phyloP scores from a whole-genome alignment of 495 filamentous ascomycete genomes.

The Aspergillus bertholletiae region DNA sequence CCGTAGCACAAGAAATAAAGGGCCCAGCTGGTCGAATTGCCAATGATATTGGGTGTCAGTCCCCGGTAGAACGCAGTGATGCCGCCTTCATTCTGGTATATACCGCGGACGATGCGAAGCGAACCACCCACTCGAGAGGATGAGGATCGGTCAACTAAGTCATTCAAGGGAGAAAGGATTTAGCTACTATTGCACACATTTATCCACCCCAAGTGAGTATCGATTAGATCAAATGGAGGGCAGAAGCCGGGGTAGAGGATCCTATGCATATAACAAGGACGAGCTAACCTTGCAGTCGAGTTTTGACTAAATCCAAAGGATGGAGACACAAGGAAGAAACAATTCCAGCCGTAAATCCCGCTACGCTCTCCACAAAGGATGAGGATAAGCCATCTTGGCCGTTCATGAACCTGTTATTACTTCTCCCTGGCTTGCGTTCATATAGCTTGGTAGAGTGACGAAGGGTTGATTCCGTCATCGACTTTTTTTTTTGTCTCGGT shows the following conservation, averaged over 20 bases:
- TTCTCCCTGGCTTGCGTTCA: neutral
- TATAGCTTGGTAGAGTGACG: neutral
- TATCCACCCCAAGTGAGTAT: neutral
- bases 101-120: conserved; percentile 49
- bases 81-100: conserved; percentile 55
- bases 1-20: conserved; percentile 81
- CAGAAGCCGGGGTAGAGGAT: neutral
- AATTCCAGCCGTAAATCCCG: conserved; percentile 84
- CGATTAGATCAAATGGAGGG: neutral
- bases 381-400: conserved; percentile 57
- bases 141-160: conserved; percentile 40
- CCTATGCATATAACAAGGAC: neutral
- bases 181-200: neutral
- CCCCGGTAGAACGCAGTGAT: conserved; percentile 79
- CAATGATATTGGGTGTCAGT: conserved; percentile 81
- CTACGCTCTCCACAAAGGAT: conserved; percentile 82
- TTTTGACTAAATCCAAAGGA: conserved; percentile 94
- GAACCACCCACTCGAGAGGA: conserved; percentile 50
- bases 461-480: neutral
- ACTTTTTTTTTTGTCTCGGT: neutral
- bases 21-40: conserved; percentile 87
- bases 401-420: conserved; percentile 37
- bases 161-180: neutral
- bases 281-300: conserved; percentile 78
- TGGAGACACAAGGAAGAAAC: conserved; percentile 67